phyloP scores from a whole-genome alignment of 371 early-diverging fungal genomes.

The Blakeslea trispora region DNA sequence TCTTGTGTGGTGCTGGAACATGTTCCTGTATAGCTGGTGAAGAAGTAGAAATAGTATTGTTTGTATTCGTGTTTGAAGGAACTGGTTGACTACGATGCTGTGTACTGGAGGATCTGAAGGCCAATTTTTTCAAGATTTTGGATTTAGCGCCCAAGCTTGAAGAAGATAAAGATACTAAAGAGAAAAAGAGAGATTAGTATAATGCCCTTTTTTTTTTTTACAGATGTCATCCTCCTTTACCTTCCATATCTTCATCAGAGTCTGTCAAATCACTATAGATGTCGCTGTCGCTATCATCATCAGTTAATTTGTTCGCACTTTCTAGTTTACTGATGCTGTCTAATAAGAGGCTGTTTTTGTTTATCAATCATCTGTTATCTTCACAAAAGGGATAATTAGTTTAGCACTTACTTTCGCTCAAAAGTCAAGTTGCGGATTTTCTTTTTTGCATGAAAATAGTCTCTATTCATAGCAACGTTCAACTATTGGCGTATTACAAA shows the following conservation, averaged over 20 bases:
- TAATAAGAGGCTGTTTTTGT: constrained; percentile 51
- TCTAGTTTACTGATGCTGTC: constrained; percentile 48
- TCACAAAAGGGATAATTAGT: too few species aligned
- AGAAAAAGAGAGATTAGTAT: constrained; percentile 3
- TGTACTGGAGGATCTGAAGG: constrained; percentile 3
- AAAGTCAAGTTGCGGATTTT: constrained; percentile 20
- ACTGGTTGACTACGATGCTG: constrained; percentile 1
- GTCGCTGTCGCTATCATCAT: constrained; percentile 47
- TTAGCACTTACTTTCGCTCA: constrained; percentile 35
- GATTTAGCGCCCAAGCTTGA: neutral
- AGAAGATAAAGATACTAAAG: too few species aligned
- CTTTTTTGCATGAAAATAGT: constrained; percentile 20
- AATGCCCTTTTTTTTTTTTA: neutral
- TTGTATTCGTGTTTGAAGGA: constrained; percentile 18
- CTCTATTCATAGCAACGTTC: constrained; percentile 51
- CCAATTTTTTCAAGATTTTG: constrained; percentile 10
- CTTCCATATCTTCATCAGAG: constrained; percentile 25
- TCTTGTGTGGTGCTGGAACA: constrained; percentile 63
- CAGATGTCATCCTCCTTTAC: constrained; percentile 23
- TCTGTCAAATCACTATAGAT: constrained; percentile 33
- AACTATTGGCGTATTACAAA: too few species aligned
- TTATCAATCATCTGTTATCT: too few species aligned
- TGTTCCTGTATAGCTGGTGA: neutral
- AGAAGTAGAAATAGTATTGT: constrained; percentile 21
- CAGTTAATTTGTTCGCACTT: constrained; percentile 1